These are phyloP conservation scores for Clonostachys sp. DNA, from an alignment of 2,329 filamentous ascomycete genomes.

Conservation along the genomic window DNA sequence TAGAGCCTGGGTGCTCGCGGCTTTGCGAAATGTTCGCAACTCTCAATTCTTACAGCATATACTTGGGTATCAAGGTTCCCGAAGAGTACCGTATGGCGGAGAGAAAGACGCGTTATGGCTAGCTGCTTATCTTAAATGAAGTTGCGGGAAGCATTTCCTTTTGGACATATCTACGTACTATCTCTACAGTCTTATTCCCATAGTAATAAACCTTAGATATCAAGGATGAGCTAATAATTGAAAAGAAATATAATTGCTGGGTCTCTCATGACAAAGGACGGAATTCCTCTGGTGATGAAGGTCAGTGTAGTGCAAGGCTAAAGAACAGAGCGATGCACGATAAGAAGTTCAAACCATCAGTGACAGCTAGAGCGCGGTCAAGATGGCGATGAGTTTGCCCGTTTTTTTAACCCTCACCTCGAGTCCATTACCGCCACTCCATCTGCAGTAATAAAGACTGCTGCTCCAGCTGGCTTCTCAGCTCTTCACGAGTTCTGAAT, in stretches of 20 bases:
- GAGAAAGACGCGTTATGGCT: background rate
- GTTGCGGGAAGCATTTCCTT: slow-evolving; percentile 1
- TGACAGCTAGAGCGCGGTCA: too few relatives aligned
- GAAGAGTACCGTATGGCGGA: background rate
- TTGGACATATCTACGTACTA: background rate
- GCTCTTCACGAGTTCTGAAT: too few relatives aligned
- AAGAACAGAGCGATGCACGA: too few relatives aligned
- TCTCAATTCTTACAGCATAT: background rate
- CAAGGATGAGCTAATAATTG: slow-evolving; percentile 10
- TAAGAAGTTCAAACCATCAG: too few relatives aligned
- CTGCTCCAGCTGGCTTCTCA: too few relatives aligned
- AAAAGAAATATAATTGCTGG: slow-evolving; percentile 2
- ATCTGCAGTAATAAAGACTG: too few relatives aligned
- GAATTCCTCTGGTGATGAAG: slow-evolving; percentile 8
- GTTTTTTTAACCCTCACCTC: too few relatives aligned
- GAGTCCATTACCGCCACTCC: too few relatives aligned
- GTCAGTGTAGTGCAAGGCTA: background rate
- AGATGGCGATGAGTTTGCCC: too few relatives aligned
- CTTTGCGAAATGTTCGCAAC: slow-evolving; percentile 3
- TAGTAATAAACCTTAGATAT: slow-evolving; percentile 1
- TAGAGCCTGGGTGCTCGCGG: slow-evolving; percentile 2
- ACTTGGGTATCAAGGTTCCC: background rate
- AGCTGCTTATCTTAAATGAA: background rate
- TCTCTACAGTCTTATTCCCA: too few relatives aligned
- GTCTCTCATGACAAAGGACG: slow-evolving; percentile 3